Evolutionary conservation across 352 stramenopile species (phyloP).

Genomic region (Phytophthora rubi): DNA sequence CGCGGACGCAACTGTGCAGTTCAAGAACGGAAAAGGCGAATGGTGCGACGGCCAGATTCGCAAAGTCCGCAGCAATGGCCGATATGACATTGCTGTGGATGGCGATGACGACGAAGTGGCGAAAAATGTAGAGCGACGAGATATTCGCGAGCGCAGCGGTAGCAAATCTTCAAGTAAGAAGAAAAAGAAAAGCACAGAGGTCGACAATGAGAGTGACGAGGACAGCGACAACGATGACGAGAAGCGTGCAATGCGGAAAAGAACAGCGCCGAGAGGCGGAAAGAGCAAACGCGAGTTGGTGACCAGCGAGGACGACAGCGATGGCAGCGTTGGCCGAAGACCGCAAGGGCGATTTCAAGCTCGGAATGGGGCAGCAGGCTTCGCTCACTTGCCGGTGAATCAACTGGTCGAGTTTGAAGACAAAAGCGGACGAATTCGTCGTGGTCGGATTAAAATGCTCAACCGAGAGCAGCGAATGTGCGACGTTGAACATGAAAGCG

Average conservation of each 20-base stretch:
- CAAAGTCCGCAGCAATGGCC: constrained; percentile 50
- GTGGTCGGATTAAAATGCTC: constrained; percentile 53
- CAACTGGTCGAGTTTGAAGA: constrained; percentile 66
- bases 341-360: constrained; percentile 17
- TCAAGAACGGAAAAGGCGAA: constrained; percentile 41
- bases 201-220: constrained; percentile 26
- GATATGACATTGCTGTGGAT: constrained; percentile 55
- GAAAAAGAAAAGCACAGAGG: constrained; percentile 19
- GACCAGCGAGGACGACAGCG: constrained; percentile 48
- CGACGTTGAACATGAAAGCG: constrained; percentile 71
- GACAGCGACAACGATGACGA: constrained; percentile 27
- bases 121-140: constrained; percentile 38
- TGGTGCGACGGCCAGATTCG: constrained; percentile 45
- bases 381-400: constrained; percentile 46
- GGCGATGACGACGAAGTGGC: constrained; percentile 40
- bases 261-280: constrained; percentile 40
- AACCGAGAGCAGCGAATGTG: constrained; percentile 51
- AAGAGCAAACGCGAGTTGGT: constrained; percentile 38
- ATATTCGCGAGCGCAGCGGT: constrained; percentile 30
- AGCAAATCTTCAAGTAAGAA: constrained; percentile 18
- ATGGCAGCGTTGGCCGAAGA: constrained; percentile 4
- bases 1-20: constrained; percentile 45
- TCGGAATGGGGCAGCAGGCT: constrained; percentile 13
- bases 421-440: constrained; percentile 48
- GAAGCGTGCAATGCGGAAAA: constrained; percentile 27